Evolutionary conservation across 208 protist species (phyloP).

Genomic region (Trypanosoma cruzi): DNA sequence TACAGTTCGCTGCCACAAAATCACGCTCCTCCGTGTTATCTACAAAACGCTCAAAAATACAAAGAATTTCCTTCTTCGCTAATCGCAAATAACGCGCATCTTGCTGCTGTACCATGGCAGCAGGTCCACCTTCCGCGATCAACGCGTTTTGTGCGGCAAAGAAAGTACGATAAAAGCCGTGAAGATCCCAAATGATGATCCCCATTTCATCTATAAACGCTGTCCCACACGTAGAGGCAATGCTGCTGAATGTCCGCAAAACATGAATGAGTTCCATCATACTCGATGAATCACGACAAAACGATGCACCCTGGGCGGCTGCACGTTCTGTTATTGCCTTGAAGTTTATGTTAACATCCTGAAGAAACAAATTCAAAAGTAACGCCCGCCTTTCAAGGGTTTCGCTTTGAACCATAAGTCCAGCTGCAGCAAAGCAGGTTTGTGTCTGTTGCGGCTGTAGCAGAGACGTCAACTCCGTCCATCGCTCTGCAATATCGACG

Average conservation of each 20-base stretch:
- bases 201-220: slow-evolving; percentile 95
- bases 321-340: slow-evolving; percentile 61
- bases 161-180: slow-evolving; percentile 96
- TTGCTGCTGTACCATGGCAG: slow-evolving; percentile 33
- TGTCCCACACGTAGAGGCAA: slow-evolving; percentile 88
- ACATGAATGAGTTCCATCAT: slow-evolving; percentile 92
- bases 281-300: slow-evolving; percentile 54
- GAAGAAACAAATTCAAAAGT: slow-evolving; percentile 90
- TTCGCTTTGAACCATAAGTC: slow-evolving; percentile 92
- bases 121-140: slow-evolving; percentile 34
- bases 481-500: slow-evolving; percentile 89
- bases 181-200: slow-evolving; percentile 94
- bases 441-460: slow-evolving; percentile 94
- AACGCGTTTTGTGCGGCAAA: slow-evolving; percentile 43
- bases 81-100: slow-evolving; percentile 84
- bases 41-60: slow-evolving; percentile 96
- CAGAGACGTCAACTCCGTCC: slow-evolving; percentile 91
- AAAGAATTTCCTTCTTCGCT: slow-evolving; percentile 96
- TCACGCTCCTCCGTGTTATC: slow-evolving; percentile 81
- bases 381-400: slow-evolving; percentile 38
- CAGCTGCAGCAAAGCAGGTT: slow-evolving; percentile 97
- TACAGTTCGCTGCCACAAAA: slow-evolving; percentile 87
- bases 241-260: slow-evolving; percentile 95
- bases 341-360: slow-evolving; percentile 88
- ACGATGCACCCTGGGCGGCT: slow-evolving; percentile 38